Conservation (phyloP, 1,284 basidiomycete species). For the Athelia sp. region DNA sequence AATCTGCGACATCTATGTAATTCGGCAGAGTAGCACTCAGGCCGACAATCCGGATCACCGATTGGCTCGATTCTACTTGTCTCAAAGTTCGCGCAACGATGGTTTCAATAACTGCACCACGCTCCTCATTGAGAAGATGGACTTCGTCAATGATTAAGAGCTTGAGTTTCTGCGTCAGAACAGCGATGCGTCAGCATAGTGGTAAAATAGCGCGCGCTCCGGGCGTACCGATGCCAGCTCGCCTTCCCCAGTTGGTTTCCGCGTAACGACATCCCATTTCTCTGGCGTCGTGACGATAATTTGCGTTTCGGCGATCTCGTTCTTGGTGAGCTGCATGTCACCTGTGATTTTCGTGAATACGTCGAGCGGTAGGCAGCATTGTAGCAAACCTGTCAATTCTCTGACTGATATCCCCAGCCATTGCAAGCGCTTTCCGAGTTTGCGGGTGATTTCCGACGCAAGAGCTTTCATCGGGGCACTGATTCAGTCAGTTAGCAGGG, state of each 20-base stretch:
- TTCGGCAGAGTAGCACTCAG: conserved; percentile 98
- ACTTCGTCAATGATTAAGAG: conserved; percentile 98
- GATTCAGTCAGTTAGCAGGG: neutral
- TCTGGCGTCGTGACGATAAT: conserved; percentile 99
- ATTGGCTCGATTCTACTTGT: conserved; percentile 96
- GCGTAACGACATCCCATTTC: conserved; percentile 99
- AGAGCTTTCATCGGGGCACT: conserved; percentile 99
- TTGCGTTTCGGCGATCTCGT: conserved; percentile 94
- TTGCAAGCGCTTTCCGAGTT: conserved; percentile 84
- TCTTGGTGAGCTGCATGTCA: conserved; percentile 97
- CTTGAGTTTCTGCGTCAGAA: conserved; percentile 69
- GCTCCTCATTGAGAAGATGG: conserved; percentile 95
- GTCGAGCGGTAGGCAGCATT: neutral
- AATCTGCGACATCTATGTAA: conserved; percentile 96
- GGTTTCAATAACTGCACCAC: conserved; percentile 97
- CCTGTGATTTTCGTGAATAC: conserved; percentile 39
- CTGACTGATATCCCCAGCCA: conserved; percentile 89
- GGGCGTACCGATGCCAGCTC: conserved; percentile 81
- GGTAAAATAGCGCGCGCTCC: conserved; percentile 3
- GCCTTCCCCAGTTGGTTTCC: conserved; percentile 95
- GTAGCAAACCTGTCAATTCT: conserved; percentile 77
- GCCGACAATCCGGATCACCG: conserved; percentile 96
- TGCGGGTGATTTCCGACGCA: conserved; percentile 93
- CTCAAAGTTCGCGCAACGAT: conserved; percentile 95
- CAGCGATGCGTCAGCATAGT: conserved; percentile 7